Conservation (phyloP, 1,284 basidiomycete genomes). For the Ganoderma resinaceum region DNA sequence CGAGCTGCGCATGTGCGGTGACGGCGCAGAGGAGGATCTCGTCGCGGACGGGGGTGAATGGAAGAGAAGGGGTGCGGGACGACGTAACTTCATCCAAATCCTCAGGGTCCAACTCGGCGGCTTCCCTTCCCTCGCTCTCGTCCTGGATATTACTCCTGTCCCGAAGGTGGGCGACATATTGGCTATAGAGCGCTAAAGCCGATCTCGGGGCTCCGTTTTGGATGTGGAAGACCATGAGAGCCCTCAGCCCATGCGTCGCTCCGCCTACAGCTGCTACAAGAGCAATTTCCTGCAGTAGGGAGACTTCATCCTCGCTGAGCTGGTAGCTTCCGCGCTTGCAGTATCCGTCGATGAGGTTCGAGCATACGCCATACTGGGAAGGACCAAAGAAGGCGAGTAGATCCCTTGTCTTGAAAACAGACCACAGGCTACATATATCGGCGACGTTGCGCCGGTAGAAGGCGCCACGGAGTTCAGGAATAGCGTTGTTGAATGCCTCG, state of each 20-base stretch:
- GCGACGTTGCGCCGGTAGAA: conserved; percentile 26
- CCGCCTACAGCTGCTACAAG: conserved; percentile 53
- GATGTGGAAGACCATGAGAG: conserved; percentile 57
- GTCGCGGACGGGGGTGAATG: conserved; percentile 29
- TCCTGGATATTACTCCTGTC: conserved; percentile 16
- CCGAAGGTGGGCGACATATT: conserved; percentile 39
- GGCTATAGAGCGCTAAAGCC: conserved; percentile 55
- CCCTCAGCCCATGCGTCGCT: conserved; percentile 52
- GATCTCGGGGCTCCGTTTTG: conserved; percentile 46
- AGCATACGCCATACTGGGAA: conserved; percentile 47
- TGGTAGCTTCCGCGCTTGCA: neutral
- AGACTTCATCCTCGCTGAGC: conserved; percentile 40
- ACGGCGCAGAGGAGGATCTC: conserved; percentile 58
- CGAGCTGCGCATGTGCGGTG: conserved; percentile 63
- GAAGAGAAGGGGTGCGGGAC: neutral
- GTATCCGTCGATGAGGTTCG: conserved; percentile 45
- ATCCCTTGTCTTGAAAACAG: conserved; percentile 48
- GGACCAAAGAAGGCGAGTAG: conserved; percentile 52
- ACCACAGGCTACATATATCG: conserved; percentile 49
- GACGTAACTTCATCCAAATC: neutral
- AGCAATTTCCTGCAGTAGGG: conserved; percentile 53
- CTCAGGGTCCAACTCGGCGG: conserved; percentile 22
- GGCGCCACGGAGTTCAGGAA: conserved; percentile 24
- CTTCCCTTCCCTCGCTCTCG: conserved; percentile 7
- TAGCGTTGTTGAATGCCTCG: conserved; percentile 29